A percentile compares a stretch with the other conserved stretches of the same genome.
Conservation (phyloP, 495 filamentous ascomycete species). For the Bryoglossum gracile region DNA sequence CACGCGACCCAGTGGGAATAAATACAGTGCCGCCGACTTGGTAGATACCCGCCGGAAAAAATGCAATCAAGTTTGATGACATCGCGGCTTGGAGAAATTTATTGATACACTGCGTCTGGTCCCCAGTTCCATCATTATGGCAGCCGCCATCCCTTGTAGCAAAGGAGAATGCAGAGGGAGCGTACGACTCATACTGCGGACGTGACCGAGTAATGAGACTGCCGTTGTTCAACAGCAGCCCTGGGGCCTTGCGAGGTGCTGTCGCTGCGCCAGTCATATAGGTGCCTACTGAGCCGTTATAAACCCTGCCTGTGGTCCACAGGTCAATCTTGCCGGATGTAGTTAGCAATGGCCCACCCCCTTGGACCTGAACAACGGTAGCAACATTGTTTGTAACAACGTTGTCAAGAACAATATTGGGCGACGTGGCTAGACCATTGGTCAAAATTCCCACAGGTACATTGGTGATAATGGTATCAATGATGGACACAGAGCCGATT, state of each 20-base stretch:
- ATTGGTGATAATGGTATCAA: conserved; percentile 39
- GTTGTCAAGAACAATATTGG: background rate
- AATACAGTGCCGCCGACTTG: conserved; percentile 20
- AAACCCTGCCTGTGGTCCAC: too few relatives aligned
- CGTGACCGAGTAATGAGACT: too few relatives aligned
- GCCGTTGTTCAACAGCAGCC: too few relatives aligned
- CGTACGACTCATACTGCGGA: background rate
- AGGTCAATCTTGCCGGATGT: too few relatives aligned
- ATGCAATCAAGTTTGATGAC: background rate
- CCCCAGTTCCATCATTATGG: background rate
- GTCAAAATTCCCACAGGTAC: conserved; percentile 17
- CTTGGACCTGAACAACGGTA: too few relatives aligned
- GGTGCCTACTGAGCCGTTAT: too few relatives aligned
- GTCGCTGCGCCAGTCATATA: too few relatives aligned
- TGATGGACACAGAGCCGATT: conserved; percentile 27
- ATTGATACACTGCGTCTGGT: conserved; percentile 16
- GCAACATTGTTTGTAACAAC: background rate
- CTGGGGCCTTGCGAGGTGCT: too few relatives aligned
- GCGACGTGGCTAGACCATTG: conserved; percentile 4
- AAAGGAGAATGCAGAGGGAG: background rate
- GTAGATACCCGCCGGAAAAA: background rate
- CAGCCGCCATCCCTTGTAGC: background rate
- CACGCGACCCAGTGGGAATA: conserved; percentile 36
- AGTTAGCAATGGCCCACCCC: too few relatives aligned
- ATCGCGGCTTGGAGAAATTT: conserved; percentile 27